A percentile compares a stretch with the other conserved stretches of the same genome.
phyloP scores from a whole-genome alignment of 2,329 filamentous ascomycete genomes.

The Beauveria rudraprayagi region DNA sequence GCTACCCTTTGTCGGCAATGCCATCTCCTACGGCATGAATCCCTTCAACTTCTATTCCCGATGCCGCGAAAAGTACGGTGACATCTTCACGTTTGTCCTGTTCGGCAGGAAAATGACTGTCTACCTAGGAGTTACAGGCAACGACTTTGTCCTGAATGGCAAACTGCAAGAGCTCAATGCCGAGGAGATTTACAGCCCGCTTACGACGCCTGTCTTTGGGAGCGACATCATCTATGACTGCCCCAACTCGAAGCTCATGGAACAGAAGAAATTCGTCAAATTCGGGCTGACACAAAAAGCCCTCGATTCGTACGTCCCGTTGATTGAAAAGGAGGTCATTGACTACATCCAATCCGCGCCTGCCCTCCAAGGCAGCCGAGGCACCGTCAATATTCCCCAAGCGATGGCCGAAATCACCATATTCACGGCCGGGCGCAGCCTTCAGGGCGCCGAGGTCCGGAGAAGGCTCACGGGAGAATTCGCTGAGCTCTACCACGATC shows the following conservation, averaged over 20 bases:
- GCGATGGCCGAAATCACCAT: conserved; percentile 72
- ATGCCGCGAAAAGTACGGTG: conserved; percentile 54
- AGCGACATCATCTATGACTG: conserved; percentile 77
- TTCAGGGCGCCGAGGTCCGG: conserved; percentile 72
- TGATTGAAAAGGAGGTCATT: conserved; percentile 62
- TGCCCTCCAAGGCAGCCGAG: conserved; percentile 50
- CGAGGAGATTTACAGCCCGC: conserved; percentile 44
- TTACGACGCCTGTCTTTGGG: conserved; percentile 57
- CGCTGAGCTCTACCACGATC: conserved; percentile 69
- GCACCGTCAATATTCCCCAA: conserved; percentile 54
- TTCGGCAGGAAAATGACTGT: conserved; percentile 43
- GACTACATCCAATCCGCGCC: conserved; percentile 53
- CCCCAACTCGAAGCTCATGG: conserved; percentile 77
- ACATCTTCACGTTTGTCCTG: conserved; percentile 47
- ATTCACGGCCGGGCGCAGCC: conserved; percentile 66
- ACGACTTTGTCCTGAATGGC: conserved; percentile 50
- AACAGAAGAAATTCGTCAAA: conserved; percentile 81
- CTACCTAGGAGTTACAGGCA: conserved; percentile 42
- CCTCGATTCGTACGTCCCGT: conserved; percentile 56
- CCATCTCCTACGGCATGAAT: conserved; percentile 64
- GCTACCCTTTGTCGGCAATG: conserved; percentile 59
- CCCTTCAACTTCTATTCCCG: conserved; percentile 59
- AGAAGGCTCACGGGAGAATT: conserved; percentile 62
- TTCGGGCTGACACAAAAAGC: conserved; percentile 59
- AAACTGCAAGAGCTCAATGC: conserved; percentile 44